Evolutionary conservation across 2,329 filamentous ascomycete genomes (phyloP).

Genomic region (Apiospora malaysiana): DNA sequence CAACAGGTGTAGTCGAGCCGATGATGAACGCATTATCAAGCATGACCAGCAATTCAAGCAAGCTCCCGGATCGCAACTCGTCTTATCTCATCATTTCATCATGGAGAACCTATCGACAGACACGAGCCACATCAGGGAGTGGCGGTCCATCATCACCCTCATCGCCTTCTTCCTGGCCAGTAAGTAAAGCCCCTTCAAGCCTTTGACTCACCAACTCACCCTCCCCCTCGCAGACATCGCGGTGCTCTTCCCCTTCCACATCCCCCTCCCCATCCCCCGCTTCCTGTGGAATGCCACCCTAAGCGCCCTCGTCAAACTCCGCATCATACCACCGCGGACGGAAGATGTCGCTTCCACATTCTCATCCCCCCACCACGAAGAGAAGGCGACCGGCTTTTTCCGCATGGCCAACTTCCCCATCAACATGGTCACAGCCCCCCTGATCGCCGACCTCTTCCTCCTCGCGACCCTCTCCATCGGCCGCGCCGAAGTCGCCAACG

Average conservation of each 20-base stretch:
- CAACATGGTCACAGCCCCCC: slow-evolving; percentile 73
- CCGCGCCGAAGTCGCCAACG: slow-evolving; percentile 67
- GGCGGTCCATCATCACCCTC: slow-evolving; percentile 75
- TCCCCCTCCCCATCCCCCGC: slow-evolving; percentile 66
- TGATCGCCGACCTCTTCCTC: slow-evolving; percentile 74
- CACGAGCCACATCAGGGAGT: slow-evolving; percentile 63
- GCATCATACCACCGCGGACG: slow-evolving; percentile 56
- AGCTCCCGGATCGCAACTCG: not conserved
- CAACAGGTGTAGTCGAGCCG: not conserved
- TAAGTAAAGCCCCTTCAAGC: slow-evolving; percentile 49
- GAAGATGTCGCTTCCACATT: slow-evolving; percentile 36
- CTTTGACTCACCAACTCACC: too few species aligned
- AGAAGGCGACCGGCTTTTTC: not conserved
- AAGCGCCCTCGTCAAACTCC: slow-evolving; percentile 47
- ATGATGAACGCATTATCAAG: not conserved
- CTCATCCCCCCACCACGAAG: not conserved
- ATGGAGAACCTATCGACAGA: slow-evolving; percentile 36
- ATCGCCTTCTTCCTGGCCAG: slow-evolving; percentile 73
- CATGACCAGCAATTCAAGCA: not conserved
- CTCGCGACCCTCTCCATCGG: slow-evolving; percentile 74
- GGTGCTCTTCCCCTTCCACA: slow-evolving; percentile 72
- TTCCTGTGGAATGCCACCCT: slow-evolving; percentile 46
- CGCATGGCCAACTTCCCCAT: slow-evolving; percentile 57
- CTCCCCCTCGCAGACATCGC: slow-evolving; percentile 59
- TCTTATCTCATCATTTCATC: not conserved